phyloP scores from a whole-genome alignment of 2,329 filamentous ascomycete genomes.

The Monilinia fructigena region DNA sequence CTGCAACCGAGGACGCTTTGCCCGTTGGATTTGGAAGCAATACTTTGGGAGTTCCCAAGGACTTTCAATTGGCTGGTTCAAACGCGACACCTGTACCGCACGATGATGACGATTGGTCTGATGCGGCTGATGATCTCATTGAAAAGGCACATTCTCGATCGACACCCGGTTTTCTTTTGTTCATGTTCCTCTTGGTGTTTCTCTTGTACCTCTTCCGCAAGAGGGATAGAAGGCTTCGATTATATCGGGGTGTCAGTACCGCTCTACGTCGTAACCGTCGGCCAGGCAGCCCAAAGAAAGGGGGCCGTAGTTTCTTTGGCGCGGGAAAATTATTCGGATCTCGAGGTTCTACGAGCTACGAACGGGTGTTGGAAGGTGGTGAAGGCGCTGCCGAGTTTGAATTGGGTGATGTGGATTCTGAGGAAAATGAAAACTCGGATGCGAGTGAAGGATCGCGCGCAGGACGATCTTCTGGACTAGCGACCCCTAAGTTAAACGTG shows the following conservation, averaged over 20 bases:
- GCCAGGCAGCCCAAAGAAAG: conserved; percentile 50
- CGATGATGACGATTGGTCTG: conserved; percentile 56
- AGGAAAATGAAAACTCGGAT: conserved; percentile 64
- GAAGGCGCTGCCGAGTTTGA: conserved; percentile 71
- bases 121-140: conserved; percentile 58
- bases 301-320: conserved; percentile 48
- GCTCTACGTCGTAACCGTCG: conserved; percentile 46
- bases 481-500: conserved; percentile 61
- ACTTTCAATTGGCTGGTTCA: conserved; percentile 82
- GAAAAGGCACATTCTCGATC: conserved; percentile 64
- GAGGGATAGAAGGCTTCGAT: conserved; percentile 66
- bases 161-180: conserved; percentile 72
- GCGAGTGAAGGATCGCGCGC: conserved; percentile 55
- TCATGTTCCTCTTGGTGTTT: conserved; percentile 70
- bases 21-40: conserved; percentile 96
- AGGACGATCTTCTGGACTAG: conserved; percentile 64
- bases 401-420: conserved; percentile 62
- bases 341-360: conserved; percentile 61
- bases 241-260: conserved; percentile 54
- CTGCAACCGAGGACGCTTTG: conserved; percentile 56
- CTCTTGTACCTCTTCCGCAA: conserved; percentile 74
- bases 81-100: conserved; percentile 39
- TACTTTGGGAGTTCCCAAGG: conserved; percentile 57
- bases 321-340: conserved; percentile 65
- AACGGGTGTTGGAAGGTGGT: conserved; percentile 82